Base-by-base conservation (phyloP, 129 eudicot genomes). In the Centella asiatica region DNA sequence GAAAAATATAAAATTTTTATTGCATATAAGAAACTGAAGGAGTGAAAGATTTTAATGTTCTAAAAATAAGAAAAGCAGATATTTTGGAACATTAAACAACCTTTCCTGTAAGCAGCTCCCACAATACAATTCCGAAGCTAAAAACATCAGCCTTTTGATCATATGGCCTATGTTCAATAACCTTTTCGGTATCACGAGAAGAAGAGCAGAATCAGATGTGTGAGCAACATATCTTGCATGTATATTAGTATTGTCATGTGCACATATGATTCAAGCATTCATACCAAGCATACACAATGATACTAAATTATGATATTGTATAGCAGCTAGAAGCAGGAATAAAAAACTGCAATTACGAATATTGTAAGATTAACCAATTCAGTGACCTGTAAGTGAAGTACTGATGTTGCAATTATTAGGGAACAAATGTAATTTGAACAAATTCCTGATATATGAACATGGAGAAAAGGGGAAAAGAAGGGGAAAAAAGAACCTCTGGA, bases 91-190 rank as follows among this genome's bases (percentile, higher is more conserved):
- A 47, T 48, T 37, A 39, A n/a, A 34, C 50, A 52, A 81, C 87
- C 87, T 81, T 74, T 60, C 67, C 61, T 25, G 87, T 71, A 54
- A 81, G 61, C 61, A 81, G 81, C 78, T 81, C 87, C 87, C 87
- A 81, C 44, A 81, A 27, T 22, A 81, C 87, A 60, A 81, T 74
- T 22, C 83, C 78, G 13, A 81, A 81, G 76, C 87, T 81, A 75
- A 77, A 81, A 47, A 81, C 75, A 66, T 81, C 87, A 44, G 83
- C 83, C 66, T 81, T 81, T 51, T 77, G 83, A 78, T 72, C 72
- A 56, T 77, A 81, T 0, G 81, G 81, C 76, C 31, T 63, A 64
- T 81, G 87, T 74, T 77, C 87, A 64, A 81, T 81, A 71, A 81
- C 83, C 87, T 81, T 68, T 53, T 65, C 67, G 45, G 34, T 57